Percentiles rank a stretch among this genome's conserved stretches.
These are phyloP conservation scores for Trichoderma sp. DNA, from an alignment of 2,329 filamentous ascomycete genomes.

Conservation along the genomic window DNA sequence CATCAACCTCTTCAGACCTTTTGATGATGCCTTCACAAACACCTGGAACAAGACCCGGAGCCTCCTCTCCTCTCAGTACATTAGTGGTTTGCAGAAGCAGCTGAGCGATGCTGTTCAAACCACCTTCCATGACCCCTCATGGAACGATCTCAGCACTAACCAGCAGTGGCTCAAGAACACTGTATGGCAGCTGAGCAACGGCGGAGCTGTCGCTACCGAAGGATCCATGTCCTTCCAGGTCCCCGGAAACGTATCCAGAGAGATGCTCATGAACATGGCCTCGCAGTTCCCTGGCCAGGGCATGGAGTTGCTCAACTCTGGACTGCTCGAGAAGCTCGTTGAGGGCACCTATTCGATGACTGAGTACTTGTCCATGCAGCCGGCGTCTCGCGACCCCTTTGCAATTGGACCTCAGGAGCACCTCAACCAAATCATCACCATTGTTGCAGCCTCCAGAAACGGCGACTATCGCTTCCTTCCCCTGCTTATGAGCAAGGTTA, in stretches of 20 bases:
- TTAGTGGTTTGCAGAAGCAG: slow-evolving; percentile 65
- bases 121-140: slow-evolving; percentile 57
- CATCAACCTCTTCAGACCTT: slow-evolving; percentile 65
- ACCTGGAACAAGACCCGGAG: slow-evolving; percentile 68
- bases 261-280: slow-evolving; percentile 67
- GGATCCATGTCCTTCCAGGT: slow-evolving; percentile 65
- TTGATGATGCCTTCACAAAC: slow-evolving; percentile 66
- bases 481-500: slow-evolving; percentile 74
- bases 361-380: slow-evolving; percentile 71
- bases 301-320: slow-evolving; percentile 75
- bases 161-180: slow-evolving; percentile 69
- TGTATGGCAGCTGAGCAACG: slow-evolving; percentile 65
- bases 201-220: slow-evolving; percentile 55
- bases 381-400: slow-evolving; percentile 64
- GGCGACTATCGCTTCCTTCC: slow-evolving; percentile 78
- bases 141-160: slow-evolving; percentile 60
- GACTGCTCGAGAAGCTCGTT: slow-evolving; percentile 78
- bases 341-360: slow-evolving; percentile 74
- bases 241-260: slow-evolving; percentile 64
- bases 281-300: slow-evolving; percentile 72
- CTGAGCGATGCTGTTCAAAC: slow-evolving; percentile 58
- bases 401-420: slow-evolving; percentile 71
- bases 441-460: slow-evolving; percentile 72
- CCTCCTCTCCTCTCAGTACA: slow-evolving; percentile 60
- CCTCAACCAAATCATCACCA: slow-evolving; percentile 68